These are phyloP conservation scores for Elsinoe ampelina DNA, from an alignment of 2,329 filamentous ascomycete species.

Conservation along the genomic window DNA sequence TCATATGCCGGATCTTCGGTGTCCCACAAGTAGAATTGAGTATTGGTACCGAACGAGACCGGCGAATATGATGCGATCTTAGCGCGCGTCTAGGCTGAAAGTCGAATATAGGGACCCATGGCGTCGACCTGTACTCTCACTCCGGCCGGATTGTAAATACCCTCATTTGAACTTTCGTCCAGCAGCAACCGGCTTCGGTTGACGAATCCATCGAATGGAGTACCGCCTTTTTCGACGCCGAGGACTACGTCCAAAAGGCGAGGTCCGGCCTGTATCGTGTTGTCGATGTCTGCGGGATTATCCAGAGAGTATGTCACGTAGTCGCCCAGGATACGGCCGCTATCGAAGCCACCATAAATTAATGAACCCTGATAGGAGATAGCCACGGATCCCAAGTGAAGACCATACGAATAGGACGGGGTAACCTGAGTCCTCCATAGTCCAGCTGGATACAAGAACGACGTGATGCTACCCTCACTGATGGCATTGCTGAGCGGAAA, in stretches of 20 bases:
- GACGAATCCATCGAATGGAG: slow-evolving; percentile 10
- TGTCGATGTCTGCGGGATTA: not conserved
- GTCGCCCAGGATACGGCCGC: slow-evolving; percentile 24
- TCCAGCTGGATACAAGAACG: not conserved
- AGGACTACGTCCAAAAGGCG: slow-evolving; percentile 17
- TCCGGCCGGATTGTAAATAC: not conserved
- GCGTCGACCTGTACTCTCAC: not conserved
- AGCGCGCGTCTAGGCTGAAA: not conserved
- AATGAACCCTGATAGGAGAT: slow-evolving; percentile 25
- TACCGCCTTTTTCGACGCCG: slow-evolving; percentile 17
- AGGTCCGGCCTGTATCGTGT: not conserved
- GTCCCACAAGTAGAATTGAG: slow-evolving; percentile 25
- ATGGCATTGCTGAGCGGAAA: not conserved
- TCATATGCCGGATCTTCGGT: slow-evolving; percentile 25
- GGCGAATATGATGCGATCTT: slow-evolving; percentile 23
- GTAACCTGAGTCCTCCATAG: slow-evolving; percentile 13
- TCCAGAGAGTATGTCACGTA: slow-evolving; percentile 19
- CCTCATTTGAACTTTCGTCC: not conserved
- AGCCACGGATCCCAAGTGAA: slow-evolving; percentile 29
- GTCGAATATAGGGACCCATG: not conserved
- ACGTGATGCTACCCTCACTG: not conserved
- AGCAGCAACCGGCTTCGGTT: not conserved
- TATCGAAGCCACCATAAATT: slow-evolving; percentile 30
- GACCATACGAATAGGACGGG: slow-evolving; percentile 24
- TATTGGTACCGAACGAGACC: slow-evolving; percentile 19